Percentiles rank a stretch among this genome's conserved stretches.
phyloP scores from a whole-genome alignment of 805 yeast species.

The Lipomyces oligophaga region DNA sequence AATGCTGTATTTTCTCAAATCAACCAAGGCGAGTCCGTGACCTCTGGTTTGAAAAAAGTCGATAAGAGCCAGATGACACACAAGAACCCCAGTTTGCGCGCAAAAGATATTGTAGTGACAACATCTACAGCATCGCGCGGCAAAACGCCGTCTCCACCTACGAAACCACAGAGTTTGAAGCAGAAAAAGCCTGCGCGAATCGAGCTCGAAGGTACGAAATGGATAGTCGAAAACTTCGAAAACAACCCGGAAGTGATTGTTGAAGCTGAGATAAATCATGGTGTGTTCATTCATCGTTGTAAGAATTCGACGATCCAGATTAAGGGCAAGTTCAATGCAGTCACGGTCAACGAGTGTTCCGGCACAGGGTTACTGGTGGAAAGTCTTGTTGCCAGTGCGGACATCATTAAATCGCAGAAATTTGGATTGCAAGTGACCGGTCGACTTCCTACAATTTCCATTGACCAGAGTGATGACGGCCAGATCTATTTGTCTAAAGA shows the following conservation, averaged over 20 bases:
- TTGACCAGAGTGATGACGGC: constrained; percentile 88
- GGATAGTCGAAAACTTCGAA: constrained; percentile 81
- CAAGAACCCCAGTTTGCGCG: constrained; percentile 79
- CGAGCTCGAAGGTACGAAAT: constrained; percentile 79
- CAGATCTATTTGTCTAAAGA: constrained; percentile 69
- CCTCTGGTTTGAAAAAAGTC: constrained; percentile 83
- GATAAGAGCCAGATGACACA: constrained; percentile 93
- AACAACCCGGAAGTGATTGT: constrained; percentile 61
- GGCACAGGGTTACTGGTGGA: constrained; percentile 78
- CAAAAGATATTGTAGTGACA: constrained; percentile 47
- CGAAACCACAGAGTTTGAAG: constrained; percentile 65
- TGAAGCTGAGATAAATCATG: constrained; percentile 80
- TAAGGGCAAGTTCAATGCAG: constrained; percentile 87
- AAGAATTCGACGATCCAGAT: constrained; percentile 68
- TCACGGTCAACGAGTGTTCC: constrained; percentile 68
- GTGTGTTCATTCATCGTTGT: constrained; percentile 84
- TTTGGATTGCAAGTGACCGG: constrained; percentile 85
- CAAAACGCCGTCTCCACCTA: constrained; percentile 61
- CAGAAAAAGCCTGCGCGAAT: constrained; percentile 52
- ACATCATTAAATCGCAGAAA: constrained; percentile 72
- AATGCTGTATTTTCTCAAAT: constrained; percentile 89
- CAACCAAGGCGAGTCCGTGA: constrained; percentile 78
- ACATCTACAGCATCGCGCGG: constrained; percentile 31
- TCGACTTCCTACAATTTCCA: constrained; percentile 73
- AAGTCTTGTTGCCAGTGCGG: constrained; percentile 80